phyloP scores from a whole-genome alignment of 768 basidiomycete genomes.

The Neoboletus brunneissimus region DNA sequence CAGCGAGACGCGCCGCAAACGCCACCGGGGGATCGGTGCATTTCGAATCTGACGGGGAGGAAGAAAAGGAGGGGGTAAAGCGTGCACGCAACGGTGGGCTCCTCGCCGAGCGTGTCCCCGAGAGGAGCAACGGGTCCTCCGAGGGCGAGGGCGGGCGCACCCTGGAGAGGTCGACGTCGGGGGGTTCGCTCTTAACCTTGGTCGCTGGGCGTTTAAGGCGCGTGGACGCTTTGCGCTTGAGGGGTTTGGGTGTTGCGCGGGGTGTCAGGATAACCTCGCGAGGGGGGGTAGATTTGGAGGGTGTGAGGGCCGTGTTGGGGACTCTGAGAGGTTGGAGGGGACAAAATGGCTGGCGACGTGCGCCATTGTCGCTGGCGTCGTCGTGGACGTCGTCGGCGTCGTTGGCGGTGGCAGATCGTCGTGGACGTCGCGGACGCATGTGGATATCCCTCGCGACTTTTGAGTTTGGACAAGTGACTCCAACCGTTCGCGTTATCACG shows the following conservation, averaged over 20 bases:
- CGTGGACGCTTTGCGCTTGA: conserved; percentile 35
- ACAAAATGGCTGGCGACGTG: conserved; percentile 20
- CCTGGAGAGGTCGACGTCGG: conserved; percentile 54
- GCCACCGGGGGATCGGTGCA: conserved; percentile 2
- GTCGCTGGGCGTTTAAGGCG: conserved; percentile 19
- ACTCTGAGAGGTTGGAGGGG: conserved; percentile 13
- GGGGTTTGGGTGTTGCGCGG: conserved; percentile 36
- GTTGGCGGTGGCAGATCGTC: conserved; percentile 8
- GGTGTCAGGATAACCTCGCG: conserved; percentile 51
- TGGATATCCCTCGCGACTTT: too few species aligned
- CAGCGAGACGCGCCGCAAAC: conserved; percentile 24
- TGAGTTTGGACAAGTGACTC: too few species aligned
- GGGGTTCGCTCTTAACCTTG: conserved; percentile 61
- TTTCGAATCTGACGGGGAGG: conserved; percentile 26
- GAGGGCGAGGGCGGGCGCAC: conserved; percentile 72
- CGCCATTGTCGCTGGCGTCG: not conserved
- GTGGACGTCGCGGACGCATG: conserved; percentile 19
- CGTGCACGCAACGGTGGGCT: conserved; percentile 29
- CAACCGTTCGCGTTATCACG: conserved; percentile 14
- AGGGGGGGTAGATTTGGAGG: conserved; percentile 68
- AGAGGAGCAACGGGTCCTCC: conserved; percentile 71
- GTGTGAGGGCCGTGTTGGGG: conserved; percentile 28
- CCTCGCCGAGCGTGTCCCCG: conserved; percentile 37
- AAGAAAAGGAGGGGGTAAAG: conserved; percentile 37
- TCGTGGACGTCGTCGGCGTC: not conserved